Base-by-base conservation (phyloP, 2,329 filamentous ascomycete species). In the Helotiales sp. region DNA sequence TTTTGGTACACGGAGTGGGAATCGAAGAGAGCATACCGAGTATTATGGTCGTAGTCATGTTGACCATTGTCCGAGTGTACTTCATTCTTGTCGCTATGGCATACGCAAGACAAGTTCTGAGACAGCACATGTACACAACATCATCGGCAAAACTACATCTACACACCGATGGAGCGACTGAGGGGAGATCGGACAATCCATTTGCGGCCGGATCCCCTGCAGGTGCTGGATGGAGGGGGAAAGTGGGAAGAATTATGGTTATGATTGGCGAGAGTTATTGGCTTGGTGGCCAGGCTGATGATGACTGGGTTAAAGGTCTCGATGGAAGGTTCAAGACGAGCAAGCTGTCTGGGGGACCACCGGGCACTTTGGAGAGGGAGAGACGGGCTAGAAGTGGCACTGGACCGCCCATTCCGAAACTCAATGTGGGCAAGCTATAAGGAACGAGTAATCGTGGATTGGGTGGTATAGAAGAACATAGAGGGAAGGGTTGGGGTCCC, bases 51-150 rank as follows among this genome's bases (percentile, higher is more conserved):
- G 92, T 97, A 68, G 85, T 86, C 34, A 79, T 85, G 1, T 86
- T 97, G 70, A 96, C 91, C 80, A 82, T 90, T 13, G 83, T 97
- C 47, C 86, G 94, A 32, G 79, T 93, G 32, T 97, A 97, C 81
- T 94, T 97, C 74, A 88, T 91, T 72, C 82, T 97, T 43, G 86
- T 97, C 63, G 88, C 97, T 78, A 89, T 97, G 80, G 89, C 92
- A 6, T 96, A 92, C 78, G 93, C 94, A 3, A 87, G 93, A 70
- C 87, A 90, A 76, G 90, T 92, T 15, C 81, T 97, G 59, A 86
- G 91, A 67, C 89, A 89, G 72, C 88, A 92, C 77, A 84, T 91
- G 59, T 85, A 87, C 70, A 78, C 82, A 17, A 81, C 82, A n/a
- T 73, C 71, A 13, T 71, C 74, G 6, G 52, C 67, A 26, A 76